A percentile compares a stretch with the other conserved stretches of the same genome.
Conservation (phyloP, 495 filamentous ascomycete species). For the Neurospora intermedia region DNA sequence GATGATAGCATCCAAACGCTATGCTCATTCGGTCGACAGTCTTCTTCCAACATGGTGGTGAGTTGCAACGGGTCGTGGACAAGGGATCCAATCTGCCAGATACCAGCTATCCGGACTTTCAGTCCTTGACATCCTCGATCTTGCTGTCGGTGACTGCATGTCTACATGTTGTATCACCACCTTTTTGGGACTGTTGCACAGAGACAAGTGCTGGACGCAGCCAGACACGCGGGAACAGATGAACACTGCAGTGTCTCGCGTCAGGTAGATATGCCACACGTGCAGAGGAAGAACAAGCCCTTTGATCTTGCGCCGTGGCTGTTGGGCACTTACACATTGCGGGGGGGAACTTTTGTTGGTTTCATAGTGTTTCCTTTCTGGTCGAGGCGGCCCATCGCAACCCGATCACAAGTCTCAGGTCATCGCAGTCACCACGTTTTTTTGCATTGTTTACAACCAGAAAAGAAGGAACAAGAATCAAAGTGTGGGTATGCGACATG, state of each 20-base stretch:
- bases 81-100: not conserved
- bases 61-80: not conserved
- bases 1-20: not conserved
- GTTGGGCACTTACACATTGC: constrained; percentile 15
- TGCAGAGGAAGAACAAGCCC: not conserved
- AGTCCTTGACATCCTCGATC: not conserved
- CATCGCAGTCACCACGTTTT: not conserved
- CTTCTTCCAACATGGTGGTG: not conserved
- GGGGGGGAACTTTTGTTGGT: constrained; percentile 8
- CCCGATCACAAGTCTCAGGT: constrained; percentile 2
- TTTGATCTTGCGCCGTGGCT: constrained; percentile 1
- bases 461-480: not conserved
- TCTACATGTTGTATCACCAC: not conserved
- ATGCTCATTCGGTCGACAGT: not conserved
- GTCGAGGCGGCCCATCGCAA: constrained; percentile 1
- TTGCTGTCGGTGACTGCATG: not conserved
- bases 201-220: not conserved
- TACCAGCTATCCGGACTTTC: not conserved
- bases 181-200: not conserved
- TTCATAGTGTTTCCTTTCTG: not conserved
- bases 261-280: constrained; percentile 3
- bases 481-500: not conserved
- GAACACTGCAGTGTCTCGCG: not conserved
- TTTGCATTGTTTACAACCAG: not conserved
- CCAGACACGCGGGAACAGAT: not conserved